Evolutionary conservation across 2,329 filamentous ascomycete species (phyloP), one percentile per base, ranked within the genome.

Genomic region (Fusarium neocosmosporiellum): DNA sequence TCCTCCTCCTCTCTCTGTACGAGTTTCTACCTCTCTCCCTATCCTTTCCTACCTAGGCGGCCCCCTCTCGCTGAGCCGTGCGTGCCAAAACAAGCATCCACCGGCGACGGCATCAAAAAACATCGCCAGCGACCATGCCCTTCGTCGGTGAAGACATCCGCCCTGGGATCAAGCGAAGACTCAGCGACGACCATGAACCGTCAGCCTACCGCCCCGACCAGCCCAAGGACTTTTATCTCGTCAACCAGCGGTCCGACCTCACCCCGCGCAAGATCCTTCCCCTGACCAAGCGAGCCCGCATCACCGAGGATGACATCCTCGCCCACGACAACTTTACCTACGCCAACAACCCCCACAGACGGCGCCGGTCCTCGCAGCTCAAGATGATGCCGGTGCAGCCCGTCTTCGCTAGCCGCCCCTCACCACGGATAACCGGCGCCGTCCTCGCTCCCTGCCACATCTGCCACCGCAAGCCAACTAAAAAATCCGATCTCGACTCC

Each of bases 401-500:
- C 11, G 39, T 50, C 20, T 66, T 59, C 11, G 66, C 61, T 13
- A 74, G 48, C 29, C 63, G 48, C 48, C 63, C 57, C 31, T 20
- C 60, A 18, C 55, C 65, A 14, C 59, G 63, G 41, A 37, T 70
- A 24, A 75, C 66, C 43, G 63, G 69, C 31, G 67, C 78, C 4
- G 72, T 82, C 6, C 82, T 90, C 29, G 83, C 81, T 41, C 87
- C 91, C 0, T 94, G 92, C 79, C 90, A 93, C 81, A 88, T 93
- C 71, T 94, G 92, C 84, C 88, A 88, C 75, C 88, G 90, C 46
- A 87, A 88, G 62, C 92, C 92, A 2, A 91, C 86, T 60, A 89
- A 89, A 73, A 92, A 89, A 78, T 86, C 86, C 7, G 90, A 93
- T 65, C 85, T 93, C 36, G 90, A 92, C 79, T 89, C 88, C 11